Evolutionary conservation across 192 early-diverging fungal genomes (phyloP).

Genomic region (Phlyctochytrium arcticum): DNA sequence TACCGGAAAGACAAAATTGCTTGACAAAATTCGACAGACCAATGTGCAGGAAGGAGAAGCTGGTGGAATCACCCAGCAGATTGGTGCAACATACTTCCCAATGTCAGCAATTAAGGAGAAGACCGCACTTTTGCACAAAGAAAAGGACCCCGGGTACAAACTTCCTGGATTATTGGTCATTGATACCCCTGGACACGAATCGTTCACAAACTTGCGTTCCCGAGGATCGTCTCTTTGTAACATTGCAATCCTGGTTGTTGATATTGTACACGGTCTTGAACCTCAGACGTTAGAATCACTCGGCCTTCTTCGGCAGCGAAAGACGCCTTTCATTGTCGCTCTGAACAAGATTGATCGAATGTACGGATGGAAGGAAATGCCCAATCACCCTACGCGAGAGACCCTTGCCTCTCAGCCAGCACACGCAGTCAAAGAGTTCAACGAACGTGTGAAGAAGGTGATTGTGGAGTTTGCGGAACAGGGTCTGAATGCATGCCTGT

Average conservation of each 20-base stretch:
- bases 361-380: slow-evolving; percentile 84
- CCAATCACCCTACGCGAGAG: slow-evolving; percentile 76
- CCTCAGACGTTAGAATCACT: slow-evolving; percentile 97
- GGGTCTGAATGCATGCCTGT: slow-evolving; percentile 86
- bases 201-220: slow-evolving; percentile 92
- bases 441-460: slow-evolving; percentile 69
- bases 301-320: slow-evolving; percentile 81
- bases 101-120: slow-evolving; percentile 88
- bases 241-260: slow-evolving; percentile 98
- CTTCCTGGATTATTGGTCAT: slow-evolving; percentile 93
- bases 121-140: slow-evolving; percentile 72
- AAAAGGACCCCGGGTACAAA: slow-evolving; percentile 59
- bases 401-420: slow-evolving; percentile 71
- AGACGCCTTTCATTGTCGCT: slow-evolving; percentile 98
- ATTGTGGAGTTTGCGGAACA: slow-evolving; percentile 92
- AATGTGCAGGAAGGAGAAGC: slow-evolving; percentile 99
- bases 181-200: slow-evolving; percentile 99
- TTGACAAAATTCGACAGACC: slow-evolving; percentile 99
- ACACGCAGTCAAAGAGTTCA: slow-evolving; percentile 78
- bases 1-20: slow-evolving; percentile 88
- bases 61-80: slow-evolving; percentile 99
- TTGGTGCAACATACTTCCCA: slow-evolving; percentile 99
- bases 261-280: slow-evolving; percentile 99
- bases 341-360: slow-evolving; percentile 99
- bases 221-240: slow-evolving; percentile 97